Conservation (phyloP, 2,329 filamentous ascomycete species). For the Ascochyta koolunga region DNA sequence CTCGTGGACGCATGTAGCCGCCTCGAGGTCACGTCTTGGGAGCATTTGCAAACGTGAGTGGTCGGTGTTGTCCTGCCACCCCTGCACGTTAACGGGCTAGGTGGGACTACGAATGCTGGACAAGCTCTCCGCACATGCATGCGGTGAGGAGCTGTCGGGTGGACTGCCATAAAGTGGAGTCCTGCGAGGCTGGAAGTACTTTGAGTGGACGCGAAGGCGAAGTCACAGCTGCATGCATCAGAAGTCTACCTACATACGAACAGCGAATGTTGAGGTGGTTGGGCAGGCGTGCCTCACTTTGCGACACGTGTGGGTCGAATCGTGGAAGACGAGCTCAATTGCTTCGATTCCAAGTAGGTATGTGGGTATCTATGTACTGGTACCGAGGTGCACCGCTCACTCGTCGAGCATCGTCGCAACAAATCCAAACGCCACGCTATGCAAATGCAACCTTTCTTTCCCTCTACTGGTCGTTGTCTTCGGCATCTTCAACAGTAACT, state of each 20-base stretch:
- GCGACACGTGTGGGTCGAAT: conserved; percentile 14
- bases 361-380: conserved; percentile 14
- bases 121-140: conserved; percentile 25
- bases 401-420: background rate
- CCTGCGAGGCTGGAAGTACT: conserved; percentile 16
- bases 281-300: conserved; percentile 18
- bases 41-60: conserved; percentile 28
- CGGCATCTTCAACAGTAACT: conserved; percentile 42
- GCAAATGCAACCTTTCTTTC: conserved; percentile 31
- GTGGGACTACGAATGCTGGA: conserved; percentile 22
- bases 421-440: conserved; percentile 47
- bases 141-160: conserved; percentile 21
- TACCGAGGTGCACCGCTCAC: conserved; percentile 6
- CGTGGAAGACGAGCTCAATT: conserved; percentile 11
- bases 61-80: conserved; percentile 19
- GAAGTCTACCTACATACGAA: conserved; percentile 3
- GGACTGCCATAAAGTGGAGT: conserved; percentile 18
- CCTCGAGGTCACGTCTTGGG: conserved; percentile 35
- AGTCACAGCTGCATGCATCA: conserved; percentile 1
- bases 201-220: conserved; percentile 11
- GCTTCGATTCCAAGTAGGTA: conserved; percentile 9
- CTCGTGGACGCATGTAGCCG: conserved; percentile 36
- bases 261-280: conserved; percentile 18
- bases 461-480: conserved; percentile 33
- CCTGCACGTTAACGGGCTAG: conserved; percentile 25